These are phyloP conservation scores for Prunus persica DNA, from an alignment of 306 rosid genomes.

Conservation along the genomic window Prunus_persica_NCBIv2 NC_034012.1:2452501-2453000, in stretches of 20 bases:
- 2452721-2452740: not conserved
- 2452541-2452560: too few species aligned
- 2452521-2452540: not conserved
- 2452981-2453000: not conserved
- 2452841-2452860: not conserved
- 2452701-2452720: too few species aligned
- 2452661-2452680: too few species aligned
- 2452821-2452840: slow-evolving; percentile 42
- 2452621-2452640: slow-evolving; percentile 6
- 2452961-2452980: too few species aligned
- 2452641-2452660: slow-evolving; percentile 5
- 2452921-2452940: too few species aligned
- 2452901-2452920: too few species aligned
- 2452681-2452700: too few species aligned
- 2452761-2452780: slow-evolving; percentile 2
- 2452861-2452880: not conserved
- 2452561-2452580: slow-evolving; percentile 7
- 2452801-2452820: slow-evolving; percentile 51
- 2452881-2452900: not conserved
- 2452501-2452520: not conserved
- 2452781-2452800: slow-evolving; percentile 16
- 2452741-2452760: not conserved
- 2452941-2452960: too few species aligned
- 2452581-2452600: slow-evolving; percentile 35
- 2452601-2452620: slow-evolving; percentile 25